These are phyloP conservation scores for Schrenkiella parvula DNA, from an alignment of 345 rosid species.

Conservation along the genomic window DNA sequence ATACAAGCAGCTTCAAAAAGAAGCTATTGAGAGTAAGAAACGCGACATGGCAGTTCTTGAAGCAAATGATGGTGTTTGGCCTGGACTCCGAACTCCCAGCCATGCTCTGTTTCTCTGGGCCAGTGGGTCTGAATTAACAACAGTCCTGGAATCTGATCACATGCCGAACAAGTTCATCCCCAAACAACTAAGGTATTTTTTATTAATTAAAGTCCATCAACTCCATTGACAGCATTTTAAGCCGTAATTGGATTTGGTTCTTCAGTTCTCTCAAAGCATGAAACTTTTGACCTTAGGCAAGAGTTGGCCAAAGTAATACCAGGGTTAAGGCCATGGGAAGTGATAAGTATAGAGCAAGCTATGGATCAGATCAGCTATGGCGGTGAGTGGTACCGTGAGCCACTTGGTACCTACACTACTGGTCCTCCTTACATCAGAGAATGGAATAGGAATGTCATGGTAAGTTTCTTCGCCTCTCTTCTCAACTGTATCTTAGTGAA, in stretches of 20 bases:
- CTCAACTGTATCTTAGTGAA: not conserved
- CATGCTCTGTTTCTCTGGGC: slow-evolving; percentile 93
- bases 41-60: slow-evolving; percentile 80
- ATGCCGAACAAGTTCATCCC: slow-evolving; percentile 96
- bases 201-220: not conserved
- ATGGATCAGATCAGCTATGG: slow-evolving; percentile 84
- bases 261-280: not conserved
- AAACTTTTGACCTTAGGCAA: slow-evolving; percentile 38
- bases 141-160: slow-evolving; percentile 67
- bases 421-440: slow-evolving; percentile 79
- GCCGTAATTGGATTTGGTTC: not conserved
- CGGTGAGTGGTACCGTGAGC: slow-evolving; percentile 87
- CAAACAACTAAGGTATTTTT: slow-evolving; percentile 68
- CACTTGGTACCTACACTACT: slow-evolving; percentile 67
- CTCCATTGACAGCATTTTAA: not conserved
- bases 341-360: slow-evolving; percentile 86
- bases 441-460: slow-evolving; percentile 65
- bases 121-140: slow-evolving; percentile 72
- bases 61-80: slow-evolving; percentile 92
- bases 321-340: slow-evolving; percentile 97
- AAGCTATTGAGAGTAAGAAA: slow-evolving; percentile 75
- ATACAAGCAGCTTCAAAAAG: slow-evolving; percentile 74
- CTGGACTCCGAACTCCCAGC: slow-evolving; percentile 78
- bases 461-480: slow-evolving; percentile 20
- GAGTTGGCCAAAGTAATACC: slow-evolving; percentile 67